Evolutionary conservation across 2,329 filamentous ascomycete species (phyloP), one percentile per base, ranked within the genome.

Genomic region (Colletotrichum plurivorum): DNA sequence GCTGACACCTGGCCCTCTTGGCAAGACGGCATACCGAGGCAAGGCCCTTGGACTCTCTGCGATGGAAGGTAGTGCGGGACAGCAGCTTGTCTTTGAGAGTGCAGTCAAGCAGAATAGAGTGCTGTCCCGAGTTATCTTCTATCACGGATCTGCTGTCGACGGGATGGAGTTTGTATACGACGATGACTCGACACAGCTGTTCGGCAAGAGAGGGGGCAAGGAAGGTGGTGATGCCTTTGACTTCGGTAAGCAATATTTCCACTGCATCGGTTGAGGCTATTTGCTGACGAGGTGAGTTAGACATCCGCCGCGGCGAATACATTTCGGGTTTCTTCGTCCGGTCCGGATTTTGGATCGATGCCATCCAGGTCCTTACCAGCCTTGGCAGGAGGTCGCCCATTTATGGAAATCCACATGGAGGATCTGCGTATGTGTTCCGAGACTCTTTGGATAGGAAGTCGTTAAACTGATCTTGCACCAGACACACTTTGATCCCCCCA

Each of bases 131-230:
- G 87, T 98, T 65, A 88, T 90, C 69, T 85, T 97, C 15, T 97
- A 94, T 76, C 91, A 94, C 74, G 94, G 93, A 2, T 56, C 63
- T 20, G 84, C 85, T 67, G 77, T 98, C 13, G 92, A 97, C 77
- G 96, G 96, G 0, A 80, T 99, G 20, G 95, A 98, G 78, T 98
- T 99, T 79, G 86, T 93, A 68, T 98, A 97, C 76, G 95, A 98
- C 75, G 94, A 98, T 78, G 87, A 89, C 16, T 92, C 93, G 1
- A 92, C 86, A 63, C 94, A 98, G 77, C 79, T 98, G 4, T 97
- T 99, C 83, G 96, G 96, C 48, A 95, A 94, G 76, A 86, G 88
- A 63, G 92, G 92, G 13, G 93, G 92, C 8, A 91, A 91, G 71
- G 81, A 87, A 25, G 90, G 89, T 3, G 91, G 92, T 1, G 90